These are phyloP conservation scores for Adiantum capillusveneris DNA, from an alignment of 75 land plant genomes.

Conservation along the genomic window DNA sequence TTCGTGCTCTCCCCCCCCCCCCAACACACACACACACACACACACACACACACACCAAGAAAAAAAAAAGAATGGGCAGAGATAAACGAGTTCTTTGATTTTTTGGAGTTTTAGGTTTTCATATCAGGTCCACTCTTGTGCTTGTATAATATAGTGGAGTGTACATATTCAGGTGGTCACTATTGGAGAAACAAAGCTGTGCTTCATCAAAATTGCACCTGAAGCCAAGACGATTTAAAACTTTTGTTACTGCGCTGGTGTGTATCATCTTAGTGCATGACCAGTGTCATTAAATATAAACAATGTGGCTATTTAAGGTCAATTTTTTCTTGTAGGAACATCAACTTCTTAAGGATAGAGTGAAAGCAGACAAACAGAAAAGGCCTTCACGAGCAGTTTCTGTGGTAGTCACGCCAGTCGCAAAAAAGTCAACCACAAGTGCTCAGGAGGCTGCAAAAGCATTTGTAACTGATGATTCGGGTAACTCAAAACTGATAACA, in stretches of 20 bases:
- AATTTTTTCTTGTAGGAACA: constrained; percentile 46
- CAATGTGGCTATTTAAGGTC: background rate
- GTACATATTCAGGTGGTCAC: constrained; percentile 72
- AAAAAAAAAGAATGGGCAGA: no score
- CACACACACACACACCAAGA: no score
- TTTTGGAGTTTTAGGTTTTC: no score
- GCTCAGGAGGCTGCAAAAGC: constrained; percentile 30
- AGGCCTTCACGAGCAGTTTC: constrained; percentile 23
- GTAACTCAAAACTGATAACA: constrained; percentile 29
- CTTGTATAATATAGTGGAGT: no score
- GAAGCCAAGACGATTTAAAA: constrained; percentile 77
- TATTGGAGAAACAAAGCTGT: constrained; percentile 81
- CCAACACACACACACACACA: no score
- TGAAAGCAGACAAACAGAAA: constrained; percentile 33
- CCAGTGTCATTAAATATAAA: no score
- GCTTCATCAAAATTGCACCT: constrained; percentile 78
- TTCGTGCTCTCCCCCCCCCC: no score
- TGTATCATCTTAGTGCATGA: constrained; percentile 13
- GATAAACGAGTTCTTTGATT: no score
- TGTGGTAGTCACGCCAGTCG: constrained; percentile 15
- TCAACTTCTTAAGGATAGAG: constrained; percentile 67
- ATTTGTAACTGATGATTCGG: constrained; percentile 32
- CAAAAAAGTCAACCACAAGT: constrained; percentile 20
- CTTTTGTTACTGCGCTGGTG: constrained; percentile 77
- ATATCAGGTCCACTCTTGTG: no score